Evolutionary conservation across 192 early-diverging fungal genomes (phyloP).

Genomic region (Chytriomyces sp.): DNA sequence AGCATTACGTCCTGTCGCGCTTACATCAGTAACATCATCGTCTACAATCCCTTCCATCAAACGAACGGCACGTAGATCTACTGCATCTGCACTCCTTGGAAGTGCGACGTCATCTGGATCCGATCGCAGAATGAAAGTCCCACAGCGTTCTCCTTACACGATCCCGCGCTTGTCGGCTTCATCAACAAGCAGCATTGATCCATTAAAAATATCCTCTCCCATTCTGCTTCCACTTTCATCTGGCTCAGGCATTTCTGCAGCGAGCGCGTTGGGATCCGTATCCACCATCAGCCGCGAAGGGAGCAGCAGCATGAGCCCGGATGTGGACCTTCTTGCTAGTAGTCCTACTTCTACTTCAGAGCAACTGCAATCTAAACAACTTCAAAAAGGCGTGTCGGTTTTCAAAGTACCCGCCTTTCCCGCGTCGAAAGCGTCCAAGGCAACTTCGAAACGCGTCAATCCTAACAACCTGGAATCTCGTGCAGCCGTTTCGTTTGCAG

Average conservation of each 20-base stretch:
- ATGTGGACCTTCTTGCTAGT: too few species aligned
- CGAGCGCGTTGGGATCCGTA: too few species aligned
- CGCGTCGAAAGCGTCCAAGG: background rate
- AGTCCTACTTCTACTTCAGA: too few species aligned
- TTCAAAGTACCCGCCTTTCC: conserved; percentile 24
- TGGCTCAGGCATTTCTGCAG: too few species aligned
- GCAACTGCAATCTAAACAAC: too few species aligned
- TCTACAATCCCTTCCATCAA: conserved; percentile 30
- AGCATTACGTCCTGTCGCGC: conserved; percentile 53
- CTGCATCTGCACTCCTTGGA: background rate
- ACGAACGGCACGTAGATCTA: conserved; percentile 13
- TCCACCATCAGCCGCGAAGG: background rate
- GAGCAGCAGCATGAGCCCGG: too few species aligned
- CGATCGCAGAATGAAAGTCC: conserved; percentile 28
- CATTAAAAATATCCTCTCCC: conserved; percentile 22
- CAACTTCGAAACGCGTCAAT: too few species aligned
- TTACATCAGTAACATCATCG: conserved; percentile 36
- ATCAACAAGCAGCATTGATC: background rate
- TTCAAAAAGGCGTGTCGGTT: conserved; percentile 5
- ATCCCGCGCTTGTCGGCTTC: conserved; percentile 13
- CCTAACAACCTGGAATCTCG: too few species aligned
- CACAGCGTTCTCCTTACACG: conserved; percentile 37
- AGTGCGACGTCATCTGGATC: conserved; percentile 7
- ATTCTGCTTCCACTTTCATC: too few species aligned
- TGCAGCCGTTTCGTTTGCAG: background rate